Conservation (phyloP, 441 rosid genomes). For the Isatis lusitanica region DNA sequence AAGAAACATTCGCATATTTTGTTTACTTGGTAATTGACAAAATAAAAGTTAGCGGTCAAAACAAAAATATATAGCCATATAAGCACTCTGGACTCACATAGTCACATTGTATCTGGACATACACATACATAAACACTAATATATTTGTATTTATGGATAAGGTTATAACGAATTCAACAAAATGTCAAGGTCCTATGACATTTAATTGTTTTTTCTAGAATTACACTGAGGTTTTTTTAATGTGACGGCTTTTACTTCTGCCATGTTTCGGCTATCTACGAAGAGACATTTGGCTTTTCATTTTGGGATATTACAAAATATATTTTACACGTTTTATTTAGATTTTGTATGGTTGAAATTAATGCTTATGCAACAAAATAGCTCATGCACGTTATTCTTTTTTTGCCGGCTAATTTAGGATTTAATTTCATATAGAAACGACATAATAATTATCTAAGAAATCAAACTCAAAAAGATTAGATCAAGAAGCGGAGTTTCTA, state of each 20-base stretch:
- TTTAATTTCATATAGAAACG: not conserved
- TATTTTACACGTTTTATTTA: conserved; percentile 8
- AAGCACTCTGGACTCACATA: not conserved
- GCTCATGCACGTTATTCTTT: conserved; percentile 21
- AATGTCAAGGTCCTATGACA: conserved; percentile 11
- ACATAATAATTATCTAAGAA: not conserved
- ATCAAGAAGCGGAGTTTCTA: not conserved
- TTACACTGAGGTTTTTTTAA: not conserved
- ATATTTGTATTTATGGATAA: conserved; percentile 24
- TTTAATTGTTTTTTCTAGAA: not conserved
- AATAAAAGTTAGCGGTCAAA: conserved; percentile 15
- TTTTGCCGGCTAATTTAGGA: too few relatives aligned
- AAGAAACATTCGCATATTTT: conserved; percentile 22
- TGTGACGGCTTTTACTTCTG: conserved; percentile 25
- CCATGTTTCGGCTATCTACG: conserved; percentile 29
- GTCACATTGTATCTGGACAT: not conserved
- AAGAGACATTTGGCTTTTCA: conserved; percentile 41
- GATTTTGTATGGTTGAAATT: not conserved
- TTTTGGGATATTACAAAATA: conserved; percentile 12
- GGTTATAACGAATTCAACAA: conserved; percentile 28
- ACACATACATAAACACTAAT: not conserved
- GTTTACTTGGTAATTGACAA: conserved; percentile 14
- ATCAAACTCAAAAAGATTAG: not conserved
- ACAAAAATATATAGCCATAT: not conserved
- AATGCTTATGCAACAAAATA: not conserved